Evolutionary conservation across 2,329 filamentous ascomycete genomes (phyloP).

Genomic region (Colletotrichum viniferum): DNA sequence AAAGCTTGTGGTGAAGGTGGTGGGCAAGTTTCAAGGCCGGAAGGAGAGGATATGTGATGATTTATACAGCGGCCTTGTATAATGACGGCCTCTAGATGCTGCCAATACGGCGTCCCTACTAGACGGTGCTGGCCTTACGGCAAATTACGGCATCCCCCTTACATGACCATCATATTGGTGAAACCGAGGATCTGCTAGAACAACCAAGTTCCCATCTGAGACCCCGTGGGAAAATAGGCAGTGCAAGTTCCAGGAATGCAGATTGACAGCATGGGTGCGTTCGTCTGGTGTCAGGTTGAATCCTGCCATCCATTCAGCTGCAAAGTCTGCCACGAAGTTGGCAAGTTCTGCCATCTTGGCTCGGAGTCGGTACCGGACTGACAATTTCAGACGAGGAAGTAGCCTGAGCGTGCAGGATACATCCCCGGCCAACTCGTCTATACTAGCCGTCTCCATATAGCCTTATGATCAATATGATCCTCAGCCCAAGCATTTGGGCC

Average conservation of each 20-base stretch:
- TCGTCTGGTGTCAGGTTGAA: conserved; percentile 7
- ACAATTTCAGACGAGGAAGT: not conserved
- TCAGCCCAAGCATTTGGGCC: not conserved
- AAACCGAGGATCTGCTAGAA: not conserved
- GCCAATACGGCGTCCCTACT: not conserved
- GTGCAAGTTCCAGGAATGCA: not conserved
- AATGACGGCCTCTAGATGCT: not conserved
- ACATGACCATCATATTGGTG: not conserved
- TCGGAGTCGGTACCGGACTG: not conserved
- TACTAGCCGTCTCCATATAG: not conserved
- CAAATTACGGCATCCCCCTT: not conserved
- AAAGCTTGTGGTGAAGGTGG: not conserved
- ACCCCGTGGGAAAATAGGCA: not conserved
- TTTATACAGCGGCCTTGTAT: not conserved
- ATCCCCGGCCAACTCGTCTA: not conserved
- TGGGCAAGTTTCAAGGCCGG: not conserved
- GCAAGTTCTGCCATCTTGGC: not conserved
- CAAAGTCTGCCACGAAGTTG: not conserved
- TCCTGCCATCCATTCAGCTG: conserved; percentile 4
- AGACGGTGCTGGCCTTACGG: not conserved
- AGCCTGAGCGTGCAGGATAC: not conserved
- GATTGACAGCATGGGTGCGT: not conserved
- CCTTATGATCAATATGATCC: not conserved
- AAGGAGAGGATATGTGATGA: not conserved
- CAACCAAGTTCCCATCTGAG: not conserved